Conservation (phyloP, 257 asterid genomes). For the Mentha longifolia region DNA sequence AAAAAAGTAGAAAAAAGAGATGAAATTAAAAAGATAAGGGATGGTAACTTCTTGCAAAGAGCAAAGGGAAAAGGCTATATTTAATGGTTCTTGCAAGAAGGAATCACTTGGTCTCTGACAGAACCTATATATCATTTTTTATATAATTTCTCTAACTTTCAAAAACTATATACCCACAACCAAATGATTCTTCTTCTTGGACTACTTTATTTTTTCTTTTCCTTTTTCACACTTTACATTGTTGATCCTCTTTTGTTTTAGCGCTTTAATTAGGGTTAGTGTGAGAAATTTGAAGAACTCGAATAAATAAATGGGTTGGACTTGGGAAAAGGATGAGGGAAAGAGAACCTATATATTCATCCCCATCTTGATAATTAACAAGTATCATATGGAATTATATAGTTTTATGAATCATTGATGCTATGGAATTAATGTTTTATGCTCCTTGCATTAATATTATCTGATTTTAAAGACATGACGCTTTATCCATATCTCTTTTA, state of each 20-base stretch:
- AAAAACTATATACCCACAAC: slow-evolving; percentile 26
- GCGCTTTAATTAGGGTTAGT: slow-evolving; percentile 33
- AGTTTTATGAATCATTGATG: not conserved
- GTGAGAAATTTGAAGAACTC: not conserved
- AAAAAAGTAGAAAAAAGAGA: slow-evolving; percentile 39
- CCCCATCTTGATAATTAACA: slow-evolving; percentile 27
- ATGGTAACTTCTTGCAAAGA: slow-evolving; percentile 80
- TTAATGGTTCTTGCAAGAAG: slow-evolving; percentile 44
- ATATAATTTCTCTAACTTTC: not conserved
- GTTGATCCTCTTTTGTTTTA: slow-evolving; percentile 45
- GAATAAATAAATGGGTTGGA: slow-evolving; percentile 10
- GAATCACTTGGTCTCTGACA: slow-evolving; percentile 63
- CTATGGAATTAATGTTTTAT: not conserved
- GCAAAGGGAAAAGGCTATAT: slow-evolving; percentile 68
- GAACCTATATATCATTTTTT: slow-evolving; percentile 36
- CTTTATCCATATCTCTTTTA: not conserved
- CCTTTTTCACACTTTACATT: slow-evolving; percentile 48
- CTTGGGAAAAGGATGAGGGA: slow-evolving; percentile 20
- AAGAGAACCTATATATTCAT: slow-evolving; percentile 29
- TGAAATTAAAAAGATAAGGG: slow-evolving; percentile 49
- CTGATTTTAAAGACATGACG: not conserved
- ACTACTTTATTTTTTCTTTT: slow-evolving; percentile 45
- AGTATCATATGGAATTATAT: slow-evolving; percentile 12
- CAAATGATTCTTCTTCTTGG: slow-evolving; percentile 60
- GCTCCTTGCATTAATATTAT: not conserved